These are phyloP conservation scores for Trametes polyzona DNA, from an alignment of 1,284 basidiomycete genomes.

Conservation along the genomic window DNA sequence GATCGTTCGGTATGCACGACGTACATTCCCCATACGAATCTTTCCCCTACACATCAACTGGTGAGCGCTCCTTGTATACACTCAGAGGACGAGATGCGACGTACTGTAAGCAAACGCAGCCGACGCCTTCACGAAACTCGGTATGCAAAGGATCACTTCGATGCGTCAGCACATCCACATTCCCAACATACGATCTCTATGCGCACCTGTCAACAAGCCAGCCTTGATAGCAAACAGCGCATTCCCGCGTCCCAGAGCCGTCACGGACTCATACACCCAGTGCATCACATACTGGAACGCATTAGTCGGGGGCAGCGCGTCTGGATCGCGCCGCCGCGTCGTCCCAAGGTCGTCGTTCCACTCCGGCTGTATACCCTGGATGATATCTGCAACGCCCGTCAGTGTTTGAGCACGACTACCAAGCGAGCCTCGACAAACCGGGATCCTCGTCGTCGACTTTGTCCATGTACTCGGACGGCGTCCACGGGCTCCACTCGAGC, in stretches of 20 bases:
- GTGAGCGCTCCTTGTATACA: not conserved
- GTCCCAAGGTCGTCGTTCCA: conserved; percentile 54
- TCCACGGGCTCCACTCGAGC: conserved; percentile 50
- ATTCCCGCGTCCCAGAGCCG: conserved; percentile 57
- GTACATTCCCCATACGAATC: conserved; percentile 44
- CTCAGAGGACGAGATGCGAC: conserved; percentile 28
- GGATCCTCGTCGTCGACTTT: conserved; percentile 59
- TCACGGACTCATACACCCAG: conserved; percentile 45
- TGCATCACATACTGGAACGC: conserved; percentile 54
- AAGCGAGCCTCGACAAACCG: conserved; percentile 33
- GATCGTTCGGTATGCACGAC: conserved; percentile 15
- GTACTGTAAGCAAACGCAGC: conserved; percentile 64
- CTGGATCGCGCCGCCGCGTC: conserved; percentile 67
- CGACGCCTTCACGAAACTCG: conserved; percentile 57
- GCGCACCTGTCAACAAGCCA: conserved; percentile 61
- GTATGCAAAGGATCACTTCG: conserved; percentile 62
- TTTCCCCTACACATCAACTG: conserved; percentile 27
- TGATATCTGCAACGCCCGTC: conserved; percentile 45
- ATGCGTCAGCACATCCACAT: not conserved
- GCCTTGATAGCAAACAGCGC: conserved; percentile 81
- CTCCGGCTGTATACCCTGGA: conserved; percentile 58
- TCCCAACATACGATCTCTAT: not conserved
- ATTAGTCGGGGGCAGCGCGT: conserved; percentile 72
- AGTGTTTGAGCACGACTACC: not conserved
- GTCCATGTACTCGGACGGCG: conserved; percentile 48